Base-by-base conservation (phyloP, 768 basidiomycete genomes). In the Lactarius sp. region DNA sequence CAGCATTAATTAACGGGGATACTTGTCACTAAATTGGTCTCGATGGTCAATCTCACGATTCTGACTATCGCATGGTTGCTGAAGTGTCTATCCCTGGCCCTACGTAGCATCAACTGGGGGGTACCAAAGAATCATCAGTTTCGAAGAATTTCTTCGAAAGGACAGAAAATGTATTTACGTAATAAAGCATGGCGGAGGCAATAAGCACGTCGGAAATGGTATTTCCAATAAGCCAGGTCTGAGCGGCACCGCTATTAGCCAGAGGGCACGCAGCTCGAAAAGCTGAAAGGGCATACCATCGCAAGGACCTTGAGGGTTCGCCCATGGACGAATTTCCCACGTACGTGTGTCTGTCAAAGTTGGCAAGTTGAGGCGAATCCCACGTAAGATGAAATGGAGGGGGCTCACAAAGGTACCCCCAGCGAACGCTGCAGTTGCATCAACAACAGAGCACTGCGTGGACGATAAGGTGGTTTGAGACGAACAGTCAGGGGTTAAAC, bases 11-110 rank as follows among this genome's bases (percentile, higher is more conserved):
- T 1, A 27, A 33, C 14, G 16, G n/a, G 44, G 20, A 13, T 33
- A 64, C 68, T 47, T 53, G 68, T 33, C 65, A 70, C 53, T 0
- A 63, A 12, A 50, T 71, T 72, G 1, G 72, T 69, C 61, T 73
- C 71, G n/a, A 73, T 50, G 2, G 71, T 71, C 46, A 73, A 39
- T 6, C 68, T 65, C 3, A 73, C 66, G 8, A 72, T 61, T 6
- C 63, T 65, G 1, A 61, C 34, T 2, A 73, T 44, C 27, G 66
- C 44, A n/a, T 70, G 55, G 4, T 5, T 36, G 8, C 41, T 56
- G 13, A 44, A 33, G 2, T 3, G 4, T 22, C 37, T 9, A 14
- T 53, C 69, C 33, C 14, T 50, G 3, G 7, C 18, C 6, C 18
- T 34, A 2, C 49, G 49, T 22, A 1, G 10, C 7, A 1, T 3